phyloP scores from a whole-genome alignment of 2,329 filamentous ascomycete genomes.

The Fusarium subtropicale region DNA sequence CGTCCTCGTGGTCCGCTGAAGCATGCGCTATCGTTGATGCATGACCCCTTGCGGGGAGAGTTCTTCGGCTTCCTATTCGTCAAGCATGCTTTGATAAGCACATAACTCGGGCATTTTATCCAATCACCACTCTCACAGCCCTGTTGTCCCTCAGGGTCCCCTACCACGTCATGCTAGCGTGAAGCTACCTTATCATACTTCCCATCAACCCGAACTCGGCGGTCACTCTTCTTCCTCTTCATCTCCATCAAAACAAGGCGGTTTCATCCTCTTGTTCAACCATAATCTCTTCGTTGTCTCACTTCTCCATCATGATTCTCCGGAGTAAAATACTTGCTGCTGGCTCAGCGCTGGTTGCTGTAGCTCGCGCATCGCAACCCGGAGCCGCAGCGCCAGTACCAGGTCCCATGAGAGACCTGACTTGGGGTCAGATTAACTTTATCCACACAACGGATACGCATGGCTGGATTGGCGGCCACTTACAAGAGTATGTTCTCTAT shows the following conservation, averaged over 20 bases:
- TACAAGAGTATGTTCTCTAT: slow-evolving; percentile 76
- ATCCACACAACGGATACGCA: slow-evolving; percentile 97
- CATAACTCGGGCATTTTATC: not conserved
- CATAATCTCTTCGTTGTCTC: not conserved
- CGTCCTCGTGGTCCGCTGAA: slow-evolving; percentile 35
- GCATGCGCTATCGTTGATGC: slow-evolving; percentile 26
- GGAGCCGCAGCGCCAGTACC: slow-evolving; percentile 80
- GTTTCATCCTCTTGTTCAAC: slow-evolving; percentile 14
- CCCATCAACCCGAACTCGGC: slow-evolving; percentile 29
- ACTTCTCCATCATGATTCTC: slow-evolving; percentile 43
- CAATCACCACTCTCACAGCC: slow-evolving; percentile 15
- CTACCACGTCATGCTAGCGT: slow-evolving; percentile 33
- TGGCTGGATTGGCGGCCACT: slow-evolving; percentile 93
- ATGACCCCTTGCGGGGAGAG: slow-evolving; percentile 35
- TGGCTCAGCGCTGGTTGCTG: slow-evolving; percentile 51
- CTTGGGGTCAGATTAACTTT: slow-evolving; percentile 96
- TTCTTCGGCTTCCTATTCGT: not conserved
- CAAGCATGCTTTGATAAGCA: slow-evolving; percentile 4
- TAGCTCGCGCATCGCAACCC: slow-evolving; percentile 73
- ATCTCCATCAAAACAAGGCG: slow-evolving; percentile 14
- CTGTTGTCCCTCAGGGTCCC: slow-evolving; percentile 34
- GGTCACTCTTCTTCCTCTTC: slow-evolving; percentile 6
- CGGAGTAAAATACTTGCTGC: slow-evolving; percentile 41
- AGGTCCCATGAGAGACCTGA: slow-evolving; percentile 84
- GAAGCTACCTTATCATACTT: slow-evolving; percentile 34